phyloP scores from a whole-genome alignment of 257 asterid species.

The Salvia hispanica region DNA sequence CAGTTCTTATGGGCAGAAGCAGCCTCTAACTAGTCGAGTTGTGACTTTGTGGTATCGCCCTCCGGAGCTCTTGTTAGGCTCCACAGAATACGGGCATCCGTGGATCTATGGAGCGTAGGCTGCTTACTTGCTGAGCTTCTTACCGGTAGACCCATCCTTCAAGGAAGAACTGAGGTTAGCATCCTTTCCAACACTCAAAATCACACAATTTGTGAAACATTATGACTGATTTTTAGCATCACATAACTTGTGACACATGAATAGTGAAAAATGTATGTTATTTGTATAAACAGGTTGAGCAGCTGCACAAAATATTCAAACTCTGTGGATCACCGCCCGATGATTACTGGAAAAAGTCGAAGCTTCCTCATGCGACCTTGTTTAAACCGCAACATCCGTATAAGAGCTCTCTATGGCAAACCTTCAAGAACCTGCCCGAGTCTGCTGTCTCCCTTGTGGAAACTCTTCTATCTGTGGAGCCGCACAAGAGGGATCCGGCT shows the following conservation, averaged over 20 bases:
- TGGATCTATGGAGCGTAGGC: slow-evolving; percentile 97
- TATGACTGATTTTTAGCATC: background rate
- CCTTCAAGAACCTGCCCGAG: slow-evolving; percentile 73
- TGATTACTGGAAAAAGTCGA: slow-evolving; percentile 93
- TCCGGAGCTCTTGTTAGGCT: slow-evolving; percentile 91
- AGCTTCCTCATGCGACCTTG: slow-evolving; percentile 93
- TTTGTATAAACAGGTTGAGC: slow-evolving; percentile 64
- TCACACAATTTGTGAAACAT: slow-evolving; percentile 2
- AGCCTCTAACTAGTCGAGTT: slow-evolving; percentile 89
- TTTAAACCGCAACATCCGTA: slow-evolving; percentile 94
- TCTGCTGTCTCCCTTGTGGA: slow-evolving; percentile 63
- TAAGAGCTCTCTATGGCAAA: slow-evolving; percentile 80
- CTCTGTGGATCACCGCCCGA: slow-evolving; percentile 98
- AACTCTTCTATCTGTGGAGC: slow-evolving; percentile 86
- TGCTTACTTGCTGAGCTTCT: slow-evolving; percentile 93
- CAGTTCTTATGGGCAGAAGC: slow-evolving; percentile 55
- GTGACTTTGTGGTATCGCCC: slow-evolving; percentile 99
- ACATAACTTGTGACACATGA: background rate
- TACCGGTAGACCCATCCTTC: slow-evolving; percentile 79
- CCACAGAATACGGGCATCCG: slow-evolving; percentile 82
- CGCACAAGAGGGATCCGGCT: slow-evolving; percentile 85
- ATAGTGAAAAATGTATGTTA: too few species aligned
- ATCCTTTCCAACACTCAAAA: background rate
- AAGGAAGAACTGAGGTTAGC: slow-evolving; percentile 94
- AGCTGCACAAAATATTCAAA: slow-evolving; percentile 93